Evolutionary conservation across 768 basidiomycete genomes (phyloP).

Genomic region (Leccinum boreale): DNA sequence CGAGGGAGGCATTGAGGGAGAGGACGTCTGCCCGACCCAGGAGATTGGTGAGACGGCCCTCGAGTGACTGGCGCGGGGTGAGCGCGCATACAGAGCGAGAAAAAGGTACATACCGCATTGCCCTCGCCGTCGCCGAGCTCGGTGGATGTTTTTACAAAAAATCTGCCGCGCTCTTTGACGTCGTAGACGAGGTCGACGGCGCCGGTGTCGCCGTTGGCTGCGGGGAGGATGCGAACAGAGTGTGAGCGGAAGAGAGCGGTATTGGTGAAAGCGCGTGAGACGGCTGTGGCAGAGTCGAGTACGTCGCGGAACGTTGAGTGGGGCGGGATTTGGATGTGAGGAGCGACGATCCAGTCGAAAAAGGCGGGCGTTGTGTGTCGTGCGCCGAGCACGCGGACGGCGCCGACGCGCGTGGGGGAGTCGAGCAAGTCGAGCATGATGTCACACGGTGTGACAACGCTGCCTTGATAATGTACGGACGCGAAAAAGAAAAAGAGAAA

Average conservation of each 20-base stretch:
- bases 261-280: constrained; percentile 62
- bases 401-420: constrained; percentile 62
- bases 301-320: constrained; percentile 55
- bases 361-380: constrained; percentile 71
- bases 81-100: not conserved
- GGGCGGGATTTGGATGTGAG: constrained; percentile 41
- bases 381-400: constrained; percentile 82
- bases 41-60: constrained; percentile 78
- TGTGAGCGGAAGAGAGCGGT: constrained; percentile 78
- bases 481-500: constrained; percentile 44
- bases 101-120: constrained; percentile 64
- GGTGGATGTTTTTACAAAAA: constrained; percentile 78
- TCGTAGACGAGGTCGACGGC: constrained; percentile 82
- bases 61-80: constrained; percentile 53
- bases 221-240: constrained; percentile 58
- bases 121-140: constrained; percentile 94
- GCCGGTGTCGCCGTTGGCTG: constrained; percentile 48
- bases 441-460: constrained; percentile 6
- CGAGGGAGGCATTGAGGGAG: constrained; percentile 77
- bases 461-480: constrained; percentile 54
- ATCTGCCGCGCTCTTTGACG: constrained; percentile 71
- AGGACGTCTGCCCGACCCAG: constrained; percentile 91
- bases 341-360: constrained; percentile 73
- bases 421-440: constrained; percentile 38
- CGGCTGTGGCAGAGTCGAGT: constrained; percentile 62